These are phyloP conservation scores for Cupressus sempervirens DNA, from an alignment of 75 land plant genomes.

Conservation along the genomic window DNA sequence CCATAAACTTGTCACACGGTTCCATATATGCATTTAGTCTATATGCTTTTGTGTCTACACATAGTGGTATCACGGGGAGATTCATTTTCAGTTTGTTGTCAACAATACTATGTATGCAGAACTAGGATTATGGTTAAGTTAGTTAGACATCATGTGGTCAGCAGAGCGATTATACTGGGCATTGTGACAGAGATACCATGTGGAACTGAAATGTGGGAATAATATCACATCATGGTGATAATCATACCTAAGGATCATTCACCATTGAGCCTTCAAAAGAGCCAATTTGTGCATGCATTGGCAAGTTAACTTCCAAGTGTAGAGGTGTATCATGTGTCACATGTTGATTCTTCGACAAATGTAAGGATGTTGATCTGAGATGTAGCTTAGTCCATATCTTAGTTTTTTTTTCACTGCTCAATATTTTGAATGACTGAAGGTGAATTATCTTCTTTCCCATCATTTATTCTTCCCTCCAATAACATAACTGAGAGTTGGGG, in stretches of 20 bases:
- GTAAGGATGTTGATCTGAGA: background rate
- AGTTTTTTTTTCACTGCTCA: background rate
- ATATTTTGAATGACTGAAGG: background rate
- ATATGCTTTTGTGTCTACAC: background rate
- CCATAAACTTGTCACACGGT: background rate
- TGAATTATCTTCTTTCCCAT: background rate
- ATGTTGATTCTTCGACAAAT: background rate
- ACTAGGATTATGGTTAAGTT: background rate
- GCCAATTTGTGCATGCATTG: background rate
- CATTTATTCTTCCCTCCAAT: too few relatives aligned
- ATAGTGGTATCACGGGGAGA: background rate
- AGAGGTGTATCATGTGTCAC: too few relatives aligned
- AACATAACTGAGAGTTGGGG: too few relatives aligned
- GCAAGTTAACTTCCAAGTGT: background rate
- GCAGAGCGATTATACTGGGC: background rate
- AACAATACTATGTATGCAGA: background rate
- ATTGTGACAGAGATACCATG: background rate
- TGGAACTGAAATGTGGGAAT: background rate
- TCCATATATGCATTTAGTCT: background rate
- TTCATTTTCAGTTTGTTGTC: background rate
- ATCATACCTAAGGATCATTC: background rate
- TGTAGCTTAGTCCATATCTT: background rate
- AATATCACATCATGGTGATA: background rate
- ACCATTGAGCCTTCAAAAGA: background rate
- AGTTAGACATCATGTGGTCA: background rate